Conservation (phyloP, 1,284 basidiomycete genomes). For the Apiotrichum veenhuisii region DNA sequence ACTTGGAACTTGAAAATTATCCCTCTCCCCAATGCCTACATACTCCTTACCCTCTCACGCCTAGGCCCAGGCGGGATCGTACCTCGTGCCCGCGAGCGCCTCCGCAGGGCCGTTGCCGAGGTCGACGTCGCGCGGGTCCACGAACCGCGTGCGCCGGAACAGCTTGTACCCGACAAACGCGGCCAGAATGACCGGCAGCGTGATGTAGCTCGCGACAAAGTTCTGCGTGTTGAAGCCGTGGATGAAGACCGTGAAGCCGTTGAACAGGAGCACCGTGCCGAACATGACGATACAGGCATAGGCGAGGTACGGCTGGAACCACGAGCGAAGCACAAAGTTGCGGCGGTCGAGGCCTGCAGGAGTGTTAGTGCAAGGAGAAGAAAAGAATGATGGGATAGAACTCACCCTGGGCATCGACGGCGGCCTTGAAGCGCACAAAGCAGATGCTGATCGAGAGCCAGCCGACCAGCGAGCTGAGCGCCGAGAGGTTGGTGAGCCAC, state of each 20-base stretch:
- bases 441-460: constrained; percentile 76
- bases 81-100: constrained; percentile 13
- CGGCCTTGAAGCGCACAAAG: constrained; percentile 70
- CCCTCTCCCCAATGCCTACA: too few species aligned
- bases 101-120: constrained; percentile 13
- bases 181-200: constrained; percentile 6
- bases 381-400: too few species aligned
- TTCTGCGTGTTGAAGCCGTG: constrained; percentile 25
- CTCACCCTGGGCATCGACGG: constrained; percentile 69
- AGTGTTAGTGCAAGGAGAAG: too few species aligned
- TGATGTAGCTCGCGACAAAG: constrained; percentile 11
- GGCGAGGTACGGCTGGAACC: constrained; percentile 44
- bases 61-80: too few species aligned
- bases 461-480: constrained; percentile 56
- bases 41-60: too few species aligned
- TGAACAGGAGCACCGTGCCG: constrained; percentile 9
- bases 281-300: constrained; percentile 9
- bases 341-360: constrained; percentile 46
- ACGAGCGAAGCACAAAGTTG: constrained; percentile 61
- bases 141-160: too few species aligned
- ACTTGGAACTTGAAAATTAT: too few species aligned
- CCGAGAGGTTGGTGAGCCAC: constrained; percentile 65
- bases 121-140: constrained; percentile 1
- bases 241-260: constrained; percentile 9
- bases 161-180: constrained; percentile 3